phyloP scores from a whole-genome alignment of 2,329 filamentous ascomycete species.

The Pseudovirgaria hyperparasitica region DNA sequence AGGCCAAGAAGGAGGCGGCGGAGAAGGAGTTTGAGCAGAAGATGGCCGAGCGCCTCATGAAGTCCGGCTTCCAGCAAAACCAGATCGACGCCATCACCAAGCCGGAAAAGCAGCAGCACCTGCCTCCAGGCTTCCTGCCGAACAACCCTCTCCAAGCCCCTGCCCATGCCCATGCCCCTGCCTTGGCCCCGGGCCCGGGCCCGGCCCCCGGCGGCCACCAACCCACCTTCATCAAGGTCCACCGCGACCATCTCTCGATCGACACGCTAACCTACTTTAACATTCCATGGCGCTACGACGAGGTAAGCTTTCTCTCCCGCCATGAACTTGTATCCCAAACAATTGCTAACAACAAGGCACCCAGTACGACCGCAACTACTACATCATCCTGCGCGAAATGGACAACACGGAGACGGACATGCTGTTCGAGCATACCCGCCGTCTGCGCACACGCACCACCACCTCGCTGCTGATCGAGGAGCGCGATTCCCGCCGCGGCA shows the following conservation, averaged over 20 bases:
- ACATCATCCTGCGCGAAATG: slow-evolving; percentile 38
- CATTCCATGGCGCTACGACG: slow-evolving; percentile 35
- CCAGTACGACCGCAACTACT: slow-evolving; percentile 32
- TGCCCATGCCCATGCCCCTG: no score
- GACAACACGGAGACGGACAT: slow-evolving; percentile 34
- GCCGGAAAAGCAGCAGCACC: slow-evolving; percentile 30
- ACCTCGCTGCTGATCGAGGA: slow-evolving; percentile 29
- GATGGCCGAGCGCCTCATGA: slow-evolving; percentile 31
- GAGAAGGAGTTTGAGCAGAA: slow-evolving; percentile 30
- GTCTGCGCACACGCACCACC: slow-evolving; percentile 23
- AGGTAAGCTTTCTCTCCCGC: slow-evolving; percentile 23
- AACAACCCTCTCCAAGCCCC: slow-evolving; percentile 8
- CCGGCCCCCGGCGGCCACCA: slow-evolving; percentile 11
- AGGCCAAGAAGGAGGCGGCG: slow-evolving; percentile 25
- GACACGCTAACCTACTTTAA: slow-evolving; percentile 36
- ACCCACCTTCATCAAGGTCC: slow-evolving; percentile 35
- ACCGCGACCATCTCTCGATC: slow-evolving; percentile 30
- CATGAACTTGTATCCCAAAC: no score
- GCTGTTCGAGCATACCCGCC: slow-evolving; percentile 37
- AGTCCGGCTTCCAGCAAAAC: slow-evolving; percentile 33
- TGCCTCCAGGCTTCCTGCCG: slow-evolving; percentile 16
- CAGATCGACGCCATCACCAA: slow-evolving; percentile 36
- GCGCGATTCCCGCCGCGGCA: slow-evolving; percentile 19
- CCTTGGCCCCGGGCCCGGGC: no score
- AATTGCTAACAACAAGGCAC: slow-evolving; percentile 1